Evolutionary conservation across 2,329 filamentous ascomycete genomes (phyloP), one percentile per base, ranked within the genome.

Genomic region (Berkeleyomyces basicola): DNA sequence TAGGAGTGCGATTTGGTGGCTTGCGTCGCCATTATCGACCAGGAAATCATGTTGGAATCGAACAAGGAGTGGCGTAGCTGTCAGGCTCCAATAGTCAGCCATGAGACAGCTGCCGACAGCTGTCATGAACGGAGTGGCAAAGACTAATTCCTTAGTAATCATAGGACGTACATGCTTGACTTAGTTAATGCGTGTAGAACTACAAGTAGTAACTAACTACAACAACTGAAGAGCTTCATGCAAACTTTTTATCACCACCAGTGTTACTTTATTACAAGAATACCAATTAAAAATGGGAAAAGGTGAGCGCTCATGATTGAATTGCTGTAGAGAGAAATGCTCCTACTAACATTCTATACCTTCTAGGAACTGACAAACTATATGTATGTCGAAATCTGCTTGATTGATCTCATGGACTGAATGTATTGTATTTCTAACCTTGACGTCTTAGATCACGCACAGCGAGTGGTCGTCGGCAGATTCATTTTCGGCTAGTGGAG

Each of bases 391-490:
- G 9, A 3, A 16, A 31, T 23, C 51, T 39, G 33, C 51, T 9
- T 39, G 23, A 23, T 23, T 23, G 23, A 23, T 23, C 23, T 23
- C 23, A 23, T 23, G 23, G 23, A 23, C 23, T 23, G 23, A 23
- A 23, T 23, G 23, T 23, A 23, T 1, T 23, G 23, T 23, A n/a
- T 23, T 39, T 23, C 39, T 43, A 31, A 33, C 33, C 43, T 7
- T 11, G 10, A 42, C 4, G 10, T 10, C 42, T 37, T 62, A 77
- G 72, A 99, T 99, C 70, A 99, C 93, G 62, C 95, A 99, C 76
- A 95, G 89, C 47, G 93, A 99, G 79, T 99, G 93, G 93, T 86
- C 90, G 6, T 96, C 90, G 4, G 84, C 86, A 58, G 91, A 96
- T 73, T 85, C 89, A 64, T 96, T 88, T 74, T 87, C 88, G 40